These are phyloP conservation scores for Clavariopsis aquatica DNA, from an alignment of 495 filamentous ascomycete genomes.

Conservation along the genomic window DNA sequence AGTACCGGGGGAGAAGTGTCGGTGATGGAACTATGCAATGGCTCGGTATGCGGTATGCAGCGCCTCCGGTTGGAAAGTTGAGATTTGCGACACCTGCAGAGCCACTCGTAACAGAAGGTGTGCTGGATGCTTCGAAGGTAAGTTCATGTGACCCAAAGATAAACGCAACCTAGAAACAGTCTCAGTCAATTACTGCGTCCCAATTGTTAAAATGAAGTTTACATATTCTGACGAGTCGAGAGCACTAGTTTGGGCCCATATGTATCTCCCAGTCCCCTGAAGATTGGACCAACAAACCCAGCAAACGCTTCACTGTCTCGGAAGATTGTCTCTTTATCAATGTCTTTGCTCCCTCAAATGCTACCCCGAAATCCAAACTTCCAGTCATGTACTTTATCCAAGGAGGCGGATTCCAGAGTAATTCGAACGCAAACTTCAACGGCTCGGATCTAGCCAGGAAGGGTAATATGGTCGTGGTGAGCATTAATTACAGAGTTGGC, in stretches of 20 bases:
- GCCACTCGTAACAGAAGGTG: slow-evolving; percentile 45
- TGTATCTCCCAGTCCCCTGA: slow-evolving; percentile 50
- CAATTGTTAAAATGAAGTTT: too few relatives aligned
- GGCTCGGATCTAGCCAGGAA: slow-evolving; percentile 61
- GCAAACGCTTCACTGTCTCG: slow-evolving; percentile 40
- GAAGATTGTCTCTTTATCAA: slow-evolving; percentile 78
- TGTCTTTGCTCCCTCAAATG: slow-evolving; percentile 64
- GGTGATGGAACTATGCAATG: slow-evolving; percentile 60
- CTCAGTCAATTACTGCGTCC: too few relatives aligned
- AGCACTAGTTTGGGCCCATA: slow-evolving; percentile 47
- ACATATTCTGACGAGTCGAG: too few relatives aligned
- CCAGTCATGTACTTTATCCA: slow-evolving; percentile 75
- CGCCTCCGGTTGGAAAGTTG: slow-evolving; percentile 59
- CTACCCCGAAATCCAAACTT: slow-evolving; percentile 46
- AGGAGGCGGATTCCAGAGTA: slow-evolving; percentile 67
- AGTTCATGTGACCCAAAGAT: too few relatives aligned
- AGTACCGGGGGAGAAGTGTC: slow-evolving; percentile 33
- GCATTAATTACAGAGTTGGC: slow-evolving; percentile 71
- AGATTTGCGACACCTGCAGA: slow-evolving; percentile 62
- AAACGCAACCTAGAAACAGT: too few relatives aligned
- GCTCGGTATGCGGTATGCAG: slow-evolving; percentile 68
- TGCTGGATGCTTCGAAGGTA: slow-evolving; percentile 48
- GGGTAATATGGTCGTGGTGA: slow-evolving; percentile 65
- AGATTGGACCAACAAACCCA: slow-evolving; percentile 18
- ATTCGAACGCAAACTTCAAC: slow-evolving; percentile 67